Evolutionary conservation across 148 eudicot genomes (phyloP).

Genomic region (Rhododendron ovatum): DNA sequence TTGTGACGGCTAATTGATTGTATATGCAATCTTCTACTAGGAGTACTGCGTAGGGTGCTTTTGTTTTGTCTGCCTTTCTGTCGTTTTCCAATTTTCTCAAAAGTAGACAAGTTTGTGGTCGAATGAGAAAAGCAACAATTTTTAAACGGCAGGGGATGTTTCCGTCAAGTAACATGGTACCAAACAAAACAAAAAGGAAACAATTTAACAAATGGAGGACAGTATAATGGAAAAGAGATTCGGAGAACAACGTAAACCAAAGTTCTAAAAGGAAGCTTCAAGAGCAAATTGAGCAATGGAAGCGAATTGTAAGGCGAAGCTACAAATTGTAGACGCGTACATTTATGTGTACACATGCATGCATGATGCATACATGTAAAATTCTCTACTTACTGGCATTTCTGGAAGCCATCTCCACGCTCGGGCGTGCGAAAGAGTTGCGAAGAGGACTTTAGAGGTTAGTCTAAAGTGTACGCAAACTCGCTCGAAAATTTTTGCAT

Average conservation of each 20-base stretch:
- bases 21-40: neutral
- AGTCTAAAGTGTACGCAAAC: neutral
- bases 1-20: neutral
- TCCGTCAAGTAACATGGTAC: too few species aligned
- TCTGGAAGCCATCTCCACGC: neutral
- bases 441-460: neutral
- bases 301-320: neutral
- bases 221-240: neutral
- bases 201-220: neutral
- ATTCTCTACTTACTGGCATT: neutral
- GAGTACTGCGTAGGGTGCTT: neutral
- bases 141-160: neutral
- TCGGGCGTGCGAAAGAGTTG: neutral
- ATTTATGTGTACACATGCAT: neutral
- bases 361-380: neutral
- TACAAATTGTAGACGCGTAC: neutral
- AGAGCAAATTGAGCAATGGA: neutral
- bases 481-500: neutral
- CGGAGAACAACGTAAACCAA: neutral
- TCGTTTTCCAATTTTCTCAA: neutral
- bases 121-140: neutral
- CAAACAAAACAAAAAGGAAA: neutral
- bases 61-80: neutral
- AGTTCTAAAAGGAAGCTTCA: too few species aligned
- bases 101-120: neutral